Base-by-base conservation (phyloP, 306 rosid species). In the Purshia tridentata region DNA sequence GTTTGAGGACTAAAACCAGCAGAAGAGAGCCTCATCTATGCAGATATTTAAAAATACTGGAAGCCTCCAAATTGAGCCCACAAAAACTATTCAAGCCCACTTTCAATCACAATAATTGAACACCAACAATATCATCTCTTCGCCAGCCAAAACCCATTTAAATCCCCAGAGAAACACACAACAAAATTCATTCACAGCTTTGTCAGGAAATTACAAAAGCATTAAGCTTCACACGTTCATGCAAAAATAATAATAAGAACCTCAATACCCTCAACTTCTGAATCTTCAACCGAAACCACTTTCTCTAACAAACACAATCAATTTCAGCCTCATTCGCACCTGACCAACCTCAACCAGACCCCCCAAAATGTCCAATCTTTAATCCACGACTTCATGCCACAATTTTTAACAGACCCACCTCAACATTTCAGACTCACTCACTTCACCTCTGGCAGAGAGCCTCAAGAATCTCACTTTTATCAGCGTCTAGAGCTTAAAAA, bases 1-100 rank as follows among this genome's bases (percentile, higher is more conserved):
- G 91, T 78, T 72, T 94, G 93, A 91, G 97, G 94, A 79, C 89
- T 88, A 84, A 88, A 86, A 82, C 90, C 92, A 85, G 96, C 88
- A 58, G 96, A 70, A 74, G 98, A 86, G 77, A 91, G 90, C 82
- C 97, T 91, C 98, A 93, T 93, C 83, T 76, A 67, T 70, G 77
- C 66, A 72, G 72, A 72, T 49, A 68, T 18, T 20, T 64, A 73
- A 53, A 70, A 77, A 67, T 20, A 20, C 23, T 60, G 45, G 70
- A 22, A 63, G 72, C 67, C 72, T 73, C 78, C 68, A 69, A 88
- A 59, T 76, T 75, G 80, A 85, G 81, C 55, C 62, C 67, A 68
- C 66, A 81, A 82, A 70, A 61, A 76, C 60, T 39, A 72, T 48
- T 75, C 50, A 65, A 86, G 60, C 42, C 78, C 64, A 69, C 58